Evolutionary conservation across 1,284 basidiomycete genomes (phyloP).

Genomic region (Amylostereum chailletii): DNA sequence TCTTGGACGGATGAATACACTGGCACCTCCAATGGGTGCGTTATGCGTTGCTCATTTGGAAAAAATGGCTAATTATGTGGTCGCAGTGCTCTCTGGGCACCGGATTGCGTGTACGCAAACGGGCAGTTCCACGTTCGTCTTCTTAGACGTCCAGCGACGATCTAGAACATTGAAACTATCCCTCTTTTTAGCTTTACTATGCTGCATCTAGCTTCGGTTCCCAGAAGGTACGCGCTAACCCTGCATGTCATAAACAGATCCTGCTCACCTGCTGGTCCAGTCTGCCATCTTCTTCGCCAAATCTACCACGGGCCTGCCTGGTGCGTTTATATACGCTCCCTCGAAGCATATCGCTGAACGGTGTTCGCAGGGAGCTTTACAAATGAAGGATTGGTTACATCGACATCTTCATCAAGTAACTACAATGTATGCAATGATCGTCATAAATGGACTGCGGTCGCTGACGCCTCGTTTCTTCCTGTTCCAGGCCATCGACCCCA

Average conservation of each 20-base stretch:
- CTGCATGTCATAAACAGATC: neutral
- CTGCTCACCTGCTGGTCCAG: constrained; percentile 12
- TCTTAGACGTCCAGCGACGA: neutral
- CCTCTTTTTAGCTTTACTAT: constrained; percentile 28
- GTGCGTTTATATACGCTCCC: constrained; percentile 11
- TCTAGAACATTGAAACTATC: neutral
- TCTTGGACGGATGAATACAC: constrained; percentile 43
- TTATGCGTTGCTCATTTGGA: constrained; percentile 1
- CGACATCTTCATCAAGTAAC: constrained; percentile 28
- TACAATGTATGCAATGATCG: constrained; percentile 36
- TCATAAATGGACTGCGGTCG: too few relatives aligned
- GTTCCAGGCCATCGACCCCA: constrained; percentile 45
- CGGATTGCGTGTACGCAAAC: constrained; percentile 39
- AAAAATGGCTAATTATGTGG: neutral
- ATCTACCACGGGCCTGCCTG: constrained; percentile 35
- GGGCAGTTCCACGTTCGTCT: constrained; percentile 34
- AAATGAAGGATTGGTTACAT: constrained; percentile 41
- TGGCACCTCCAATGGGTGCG: constrained; percentile 37
- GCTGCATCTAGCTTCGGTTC: constrained; percentile 39
- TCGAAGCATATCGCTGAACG: too few relatives aligned
- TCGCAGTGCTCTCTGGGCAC: constrained; percentile 37
- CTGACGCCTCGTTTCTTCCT: too few relatives aligned
- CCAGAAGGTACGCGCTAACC: constrained; percentile 27
- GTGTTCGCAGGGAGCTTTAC: constrained; percentile 28
- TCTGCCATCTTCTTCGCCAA: constrained; percentile 43